Evolutionary conservation across 192 early-diverging fungal genomes (phyloP).

Genomic region (Coemansia sp.): DNA sequence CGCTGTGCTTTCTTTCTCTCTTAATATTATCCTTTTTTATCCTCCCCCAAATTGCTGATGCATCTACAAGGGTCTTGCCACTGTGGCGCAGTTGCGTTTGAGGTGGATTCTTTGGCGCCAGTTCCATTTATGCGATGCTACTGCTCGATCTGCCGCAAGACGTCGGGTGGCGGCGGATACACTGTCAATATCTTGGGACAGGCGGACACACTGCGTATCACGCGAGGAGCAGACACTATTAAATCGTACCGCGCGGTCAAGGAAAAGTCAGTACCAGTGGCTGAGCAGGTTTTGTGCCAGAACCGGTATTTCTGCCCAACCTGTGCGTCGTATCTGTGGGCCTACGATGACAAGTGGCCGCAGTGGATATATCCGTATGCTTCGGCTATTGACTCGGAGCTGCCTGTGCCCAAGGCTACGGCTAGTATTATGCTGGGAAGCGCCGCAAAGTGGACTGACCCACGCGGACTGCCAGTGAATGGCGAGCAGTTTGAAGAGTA

Average conservation of each 20-base stretch:
- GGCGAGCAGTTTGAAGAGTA: slow-evolving; percentile 58
- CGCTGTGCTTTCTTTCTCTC: slow-evolving; percentile 9
- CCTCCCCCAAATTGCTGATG: slow-evolving; percentile 19
- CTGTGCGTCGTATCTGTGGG: slow-evolving; percentile 62
- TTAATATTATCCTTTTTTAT: background rate
- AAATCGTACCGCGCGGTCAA: slow-evolving; percentile 52
- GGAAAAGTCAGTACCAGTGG: slow-evolving; percentile 35
- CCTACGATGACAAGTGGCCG: slow-evolving; percentile 25
- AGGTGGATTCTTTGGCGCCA: slow-evolving; percentile 54
- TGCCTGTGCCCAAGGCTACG: slow-evolving; percentile 45
- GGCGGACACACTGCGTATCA: slow-evolving; percentile 40
- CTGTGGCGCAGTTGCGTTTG: slow-evolving; percentile 62
- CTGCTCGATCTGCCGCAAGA: slow-evolving; percentile 70
- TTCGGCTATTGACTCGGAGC: slow-evolving; percentile 61
- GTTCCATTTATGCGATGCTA: slow-evolving; percentile 64
- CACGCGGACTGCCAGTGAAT: slow-evolving; percentile 21
- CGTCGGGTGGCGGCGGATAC: slow-evolving; percentile 63
- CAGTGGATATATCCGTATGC: slow-evolving; percentile 57
- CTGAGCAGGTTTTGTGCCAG: slow-evolving; percentile 52
- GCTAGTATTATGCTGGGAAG: slow-evolving; percentile 55
- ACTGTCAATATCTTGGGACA: slow-evolving; percentile 61
- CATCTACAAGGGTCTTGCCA: slow-evolving; percentile 66
- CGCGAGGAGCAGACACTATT: slow-evolving; percentile 37
- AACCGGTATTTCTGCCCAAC: slow-evolving; percentile 61
- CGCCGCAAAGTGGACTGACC: slow-evolving; percentile 54